These are phyloP conservation scores for Sergeia podlipaevii DNA, from an alignment of 208 protist species.

Conservation along the genomic window DNA sequence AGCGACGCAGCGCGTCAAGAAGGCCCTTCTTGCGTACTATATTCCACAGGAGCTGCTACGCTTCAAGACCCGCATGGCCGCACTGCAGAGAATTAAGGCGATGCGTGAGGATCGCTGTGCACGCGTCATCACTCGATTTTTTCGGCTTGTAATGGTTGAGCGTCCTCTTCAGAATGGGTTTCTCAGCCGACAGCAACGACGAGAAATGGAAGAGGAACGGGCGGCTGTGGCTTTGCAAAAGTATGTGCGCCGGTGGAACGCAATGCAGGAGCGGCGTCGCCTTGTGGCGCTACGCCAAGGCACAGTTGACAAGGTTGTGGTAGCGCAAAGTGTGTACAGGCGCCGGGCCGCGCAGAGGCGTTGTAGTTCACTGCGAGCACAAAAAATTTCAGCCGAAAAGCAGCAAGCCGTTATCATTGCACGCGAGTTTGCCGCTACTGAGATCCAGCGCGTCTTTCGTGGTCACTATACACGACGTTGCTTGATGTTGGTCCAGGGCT, in stretches of 20 bases:
- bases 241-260: conserved; percentile 66
- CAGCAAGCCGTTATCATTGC: conserved; percentile 4
- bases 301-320: conserved; percentile 20
- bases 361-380: no score
- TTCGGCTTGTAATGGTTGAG: conserved; percentile 27
- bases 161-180: conserved; percentile 15
- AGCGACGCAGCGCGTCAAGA: conserved; percentile 52
- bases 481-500: conserved; percentile 31
- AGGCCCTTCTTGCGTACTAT: conserved; percentile 46
- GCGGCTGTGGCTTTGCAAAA: conserved; percentile 55
- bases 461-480: conserved; percentile 41
- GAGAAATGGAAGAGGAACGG: conserved; percentile 20
- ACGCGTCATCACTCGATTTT: conserved; percentile 52
- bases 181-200: conserved; percentile 17
- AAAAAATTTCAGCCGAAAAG: neutral
- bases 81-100: conserved; percentile 18
- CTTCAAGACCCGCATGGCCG: conserved; percentile 27
- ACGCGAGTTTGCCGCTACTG: conserved; percentile 45
- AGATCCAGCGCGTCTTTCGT: conserved; percentile 74
- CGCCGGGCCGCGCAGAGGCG: conserved; percentile 9
- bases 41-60: conserved; percentile 56
- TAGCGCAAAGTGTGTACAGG: conserved; percentile 54
- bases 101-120: conserved; percentile 45
- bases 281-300: conserved; percentile 23
- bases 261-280: conserved; percentile 26